Evolutionary conservation across 2,329 filamentous ascomycete genomes (phyloP), one percentile per base, ranked within the genome.

Genomic region (Cladosporium colombiae): DNA sequence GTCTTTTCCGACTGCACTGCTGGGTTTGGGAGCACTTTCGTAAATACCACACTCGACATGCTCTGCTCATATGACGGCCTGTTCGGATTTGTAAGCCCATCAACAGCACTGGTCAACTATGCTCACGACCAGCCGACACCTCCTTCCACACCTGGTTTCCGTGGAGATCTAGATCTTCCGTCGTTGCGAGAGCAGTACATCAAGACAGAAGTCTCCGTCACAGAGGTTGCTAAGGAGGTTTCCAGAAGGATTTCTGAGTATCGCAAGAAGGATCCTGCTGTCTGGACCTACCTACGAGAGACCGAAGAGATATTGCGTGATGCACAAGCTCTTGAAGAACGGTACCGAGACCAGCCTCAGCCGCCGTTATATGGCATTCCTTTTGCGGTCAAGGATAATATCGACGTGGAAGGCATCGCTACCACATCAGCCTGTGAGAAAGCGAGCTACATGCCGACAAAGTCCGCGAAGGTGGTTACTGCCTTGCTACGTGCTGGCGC

Each of bases 321-420:
- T 5, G 82, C 82, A 3, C 76, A 77, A 62, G 70, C 77, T 4
- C 75, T 85, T 0, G 71, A 76, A 8, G 71, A 74, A 11, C 78
- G 76, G 50, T 84, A 80, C 53, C 74, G 77, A 61, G 72, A 76
- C 56, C 74, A 74, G 7, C 79, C 78, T 44, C 74, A 80, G n/a
- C 79, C 82, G 35, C 83, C 84, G 4, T 77, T 88, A 0, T 87
- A 81, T 68, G 85, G 85, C 31, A 73, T 87, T 1, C 85, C 85
- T 0, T 88, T 87, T 68, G 82, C 81, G 1, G 78, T 86, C 60
- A 87, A 87, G 70, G 85, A 87, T 72, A 83, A 78, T 49, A 84
- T 86, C 61, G 84, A 87, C 68, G 77, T 86, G 16, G 78, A 79
- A 14, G 80, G 81, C 0, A 68, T 85, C 7, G 74, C 74, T 1